Conservation (phyloP, 805 yeast species). For the Isabelozyma rhagii region DNA sequence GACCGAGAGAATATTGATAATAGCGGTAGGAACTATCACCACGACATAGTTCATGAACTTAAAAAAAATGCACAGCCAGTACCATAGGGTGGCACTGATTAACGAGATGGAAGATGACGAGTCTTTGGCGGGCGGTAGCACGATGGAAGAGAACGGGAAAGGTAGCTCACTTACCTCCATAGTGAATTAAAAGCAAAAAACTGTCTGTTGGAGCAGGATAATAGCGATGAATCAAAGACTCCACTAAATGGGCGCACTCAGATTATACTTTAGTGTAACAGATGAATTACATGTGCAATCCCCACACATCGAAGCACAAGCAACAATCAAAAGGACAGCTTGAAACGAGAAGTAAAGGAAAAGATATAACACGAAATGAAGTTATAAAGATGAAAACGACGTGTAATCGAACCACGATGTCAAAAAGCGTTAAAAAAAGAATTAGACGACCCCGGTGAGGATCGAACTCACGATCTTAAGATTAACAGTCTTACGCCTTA, state of each 20-base stretch:
- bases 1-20: constrained; percentile 24
- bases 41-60: constrained; percentile 12
- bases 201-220: no score
- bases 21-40: constrained; percentile 11
- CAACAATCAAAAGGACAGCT: not conserved
- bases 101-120: constrained; percentile 10
- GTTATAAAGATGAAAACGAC: not conserved
- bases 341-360: not conserved
- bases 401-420: not conserved
- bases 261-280: not conserved
- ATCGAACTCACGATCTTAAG: constrained; percentile 1
- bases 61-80: constrained; percentile 17
- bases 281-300: not conserved
- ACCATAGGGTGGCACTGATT: constrained; percentile 10
- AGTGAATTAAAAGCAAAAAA: no score
- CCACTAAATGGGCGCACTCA: not conserved
- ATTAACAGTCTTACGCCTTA: constrained; percentile 3
- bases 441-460: not conserved
- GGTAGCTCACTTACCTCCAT: no score
- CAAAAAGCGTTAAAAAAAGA: not conserved
- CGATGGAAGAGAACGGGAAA: not conserved
- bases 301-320: not conserved
- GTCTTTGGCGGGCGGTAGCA: constrained; percentile 9
- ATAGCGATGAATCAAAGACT: no score
- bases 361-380: not conserved